Percentiles rank a stretch among this genome's conserved stretches.
These are phyloP conservation scores for Ophiostoma sp. DNA, from an alignment of 2,329 filamentous ascomycete genomes.

Conservation along the genomic window DNA sequence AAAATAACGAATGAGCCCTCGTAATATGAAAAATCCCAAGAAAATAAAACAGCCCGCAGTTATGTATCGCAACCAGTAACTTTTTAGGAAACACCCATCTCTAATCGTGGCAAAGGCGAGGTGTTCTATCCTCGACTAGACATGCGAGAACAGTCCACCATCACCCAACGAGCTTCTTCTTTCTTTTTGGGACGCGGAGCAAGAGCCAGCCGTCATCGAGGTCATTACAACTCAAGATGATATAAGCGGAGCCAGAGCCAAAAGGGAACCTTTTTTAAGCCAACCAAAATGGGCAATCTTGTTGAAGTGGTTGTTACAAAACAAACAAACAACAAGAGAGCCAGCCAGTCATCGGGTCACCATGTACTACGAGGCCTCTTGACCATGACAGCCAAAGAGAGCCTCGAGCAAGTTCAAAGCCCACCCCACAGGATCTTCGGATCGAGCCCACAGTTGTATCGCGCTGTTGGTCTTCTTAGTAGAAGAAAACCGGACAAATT, in stretches of 20 bases:
- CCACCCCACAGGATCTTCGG: constrained; percentile 25
- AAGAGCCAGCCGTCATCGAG: background rate
- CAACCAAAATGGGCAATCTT: constrained; percentile 1
- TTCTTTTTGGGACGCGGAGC: constrained; percentile 14
- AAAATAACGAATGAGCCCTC: constrained; percentile 12
- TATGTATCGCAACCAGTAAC: constrained; percentile 13
- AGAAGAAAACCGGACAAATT: background rate
- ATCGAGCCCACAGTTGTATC: constrained; percentile 44
- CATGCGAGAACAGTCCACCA: background rate
- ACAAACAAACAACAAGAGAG: background rate
- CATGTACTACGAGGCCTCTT: background rate
- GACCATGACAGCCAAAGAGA: background rate
- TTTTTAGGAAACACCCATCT: background rate
- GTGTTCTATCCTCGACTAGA: background rate
- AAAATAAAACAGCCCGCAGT: constrained; percentile 12
- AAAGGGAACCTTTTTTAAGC: constrained; percentile 9
- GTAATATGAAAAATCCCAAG: constrained; percentile 4
- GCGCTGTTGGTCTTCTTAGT: constrained; percentile 28
- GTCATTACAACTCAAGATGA: background rate
- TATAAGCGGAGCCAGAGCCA: constrained; percentile 13
- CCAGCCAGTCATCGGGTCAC: constrained; percentile 24
- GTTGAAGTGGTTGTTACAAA: no score
- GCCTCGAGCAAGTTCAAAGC: constrained; percentile 22
- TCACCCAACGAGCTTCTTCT: constrained; percentile 14
- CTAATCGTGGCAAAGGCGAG: background rate